phyloP scores from a whole-genome alignment of 1,284 basidiomycete species.

The Cryptococcus sp. region DNA sequence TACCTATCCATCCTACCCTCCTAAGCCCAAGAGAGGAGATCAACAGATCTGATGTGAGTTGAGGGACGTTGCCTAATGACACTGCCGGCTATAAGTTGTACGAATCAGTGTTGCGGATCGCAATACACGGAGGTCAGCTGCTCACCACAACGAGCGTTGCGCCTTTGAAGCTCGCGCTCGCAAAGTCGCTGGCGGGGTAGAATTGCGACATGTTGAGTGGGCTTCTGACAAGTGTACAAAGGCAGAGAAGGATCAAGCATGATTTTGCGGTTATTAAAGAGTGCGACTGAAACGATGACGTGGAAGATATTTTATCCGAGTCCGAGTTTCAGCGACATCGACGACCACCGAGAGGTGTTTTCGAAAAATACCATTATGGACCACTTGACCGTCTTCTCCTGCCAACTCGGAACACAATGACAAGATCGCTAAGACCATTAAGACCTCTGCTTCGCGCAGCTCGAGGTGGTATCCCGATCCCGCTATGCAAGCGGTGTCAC shows the following conservation, averaged over 20 bases:
- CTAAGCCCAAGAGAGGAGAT: constrained; percentile 65
- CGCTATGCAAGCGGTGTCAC: constrained; percentile 13
- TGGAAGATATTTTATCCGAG: constrained; percentile 7
- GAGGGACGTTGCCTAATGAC: constrained; percentile 74
- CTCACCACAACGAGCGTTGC: constrained; percentile 19
- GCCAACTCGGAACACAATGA: no score
- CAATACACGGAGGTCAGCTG: not conserved
- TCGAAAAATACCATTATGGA: not conserved
- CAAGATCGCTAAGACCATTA: no score
- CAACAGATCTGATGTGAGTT: constrained; percentile 72
- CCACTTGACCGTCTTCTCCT: no score
- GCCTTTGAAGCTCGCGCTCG: constrained; percentile 2
- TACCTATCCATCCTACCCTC: constrained; percentile 63
- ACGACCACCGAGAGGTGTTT: not conserved
- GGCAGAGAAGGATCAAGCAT: not conserved
- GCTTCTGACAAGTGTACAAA: not conserved
- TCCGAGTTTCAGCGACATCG: not conserved
- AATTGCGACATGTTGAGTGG: constrained; percentile 13
- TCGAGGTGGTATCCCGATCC: no score
- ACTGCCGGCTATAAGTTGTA: constrained; percentile 66
- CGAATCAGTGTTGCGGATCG: not conserved
- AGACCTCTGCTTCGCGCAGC: no score
- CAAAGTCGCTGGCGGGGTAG: constrained; percentile 9
- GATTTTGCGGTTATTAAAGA: not conserved
- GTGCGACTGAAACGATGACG: constrained; percentile 8